These are phyloP conservation scores for Leptographium lundbergii DNA, from an alignment of 2,329 filamentous ascomycete genomes.

Conservation along the genomic window DNA sequence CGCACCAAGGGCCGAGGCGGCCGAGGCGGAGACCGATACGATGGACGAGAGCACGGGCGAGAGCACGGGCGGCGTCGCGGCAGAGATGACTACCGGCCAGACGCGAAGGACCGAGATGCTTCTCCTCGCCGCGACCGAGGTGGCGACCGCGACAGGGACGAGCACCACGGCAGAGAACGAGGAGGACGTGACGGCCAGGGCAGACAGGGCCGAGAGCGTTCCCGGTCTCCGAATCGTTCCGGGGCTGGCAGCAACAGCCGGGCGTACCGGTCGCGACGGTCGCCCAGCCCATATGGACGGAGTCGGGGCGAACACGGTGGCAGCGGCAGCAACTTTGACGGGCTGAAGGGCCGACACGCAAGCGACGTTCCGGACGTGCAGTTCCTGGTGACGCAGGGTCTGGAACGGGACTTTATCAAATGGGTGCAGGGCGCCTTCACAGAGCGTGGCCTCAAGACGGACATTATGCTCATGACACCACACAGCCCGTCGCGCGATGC, in stretches of 20 bases:
- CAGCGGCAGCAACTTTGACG: neutral
- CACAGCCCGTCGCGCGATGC: conserved; percentile 57
- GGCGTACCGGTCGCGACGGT: conserved; percentile 50
- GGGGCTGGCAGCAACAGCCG: conserved; percentile 23
- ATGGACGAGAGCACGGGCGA: conserved; percentile 23
- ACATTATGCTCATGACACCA: conserved; percentile 68
- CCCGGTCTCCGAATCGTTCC: conserved; percentile 45
- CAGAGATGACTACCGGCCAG: conserved; percentile 54
- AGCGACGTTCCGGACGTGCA: conserved; percentile 80
- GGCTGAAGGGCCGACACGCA: conserved; percentile 41
- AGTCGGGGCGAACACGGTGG: conserved; percentile 44
- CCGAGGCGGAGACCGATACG: conserved; percentile 33
- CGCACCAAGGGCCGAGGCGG: conserved; percentile 28
- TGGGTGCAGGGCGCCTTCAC: conserved; percentile 73
- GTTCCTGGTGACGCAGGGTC: conserved; percentile 66
- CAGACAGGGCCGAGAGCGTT: conserved; percentile 43
- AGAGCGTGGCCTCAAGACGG: conserved; percentile 56
- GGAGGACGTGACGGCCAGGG: conserved; percentile 25
- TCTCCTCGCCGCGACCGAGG: conserved; percentile 40
- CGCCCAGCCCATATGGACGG: conserved; percentile 49
- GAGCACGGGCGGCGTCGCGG: conserved; percentile 37
- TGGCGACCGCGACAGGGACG: conserved; percentile 46
- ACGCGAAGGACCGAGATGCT: conserved; percentile 43
- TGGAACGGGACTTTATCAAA: conserved; percentile 65
- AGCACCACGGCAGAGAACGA: conserved; percentile 35